These are phyloP conservation scores for Talaromyces amestolkiae DNA, from an alignment of 2,329 filamentous ascomycete genomes.

Conservation along the genomic window DNA sequence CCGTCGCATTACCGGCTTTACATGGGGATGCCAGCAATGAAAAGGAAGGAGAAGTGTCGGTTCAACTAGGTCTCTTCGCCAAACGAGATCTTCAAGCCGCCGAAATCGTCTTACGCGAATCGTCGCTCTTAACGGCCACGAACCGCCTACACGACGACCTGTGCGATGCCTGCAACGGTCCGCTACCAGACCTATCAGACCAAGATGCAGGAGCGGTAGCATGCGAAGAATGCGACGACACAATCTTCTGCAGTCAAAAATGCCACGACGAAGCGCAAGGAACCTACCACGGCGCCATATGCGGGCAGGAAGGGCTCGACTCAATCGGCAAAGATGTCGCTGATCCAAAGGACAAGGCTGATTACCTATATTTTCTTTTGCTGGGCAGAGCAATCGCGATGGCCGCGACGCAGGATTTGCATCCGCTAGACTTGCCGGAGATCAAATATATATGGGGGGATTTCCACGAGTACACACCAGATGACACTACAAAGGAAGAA, in stretches of 20 bases:
- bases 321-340: slow-evolving; percentile 59
- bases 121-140: slow-evolving; percentile 82
- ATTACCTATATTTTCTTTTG: slow-evolving; percentile 60
- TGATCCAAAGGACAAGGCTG: slow-evolving; percentile 56
- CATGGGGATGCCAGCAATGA: slow-evolving; percentile 34
- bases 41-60: slow-evolving; percentile 45
- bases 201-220: slow-evolving; percentile 36
- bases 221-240: slow-evolving; percentile 57
- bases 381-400: slow-evolving; percentile 60
- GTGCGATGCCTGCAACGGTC: slow-evolving; percentile 83
- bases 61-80: slow-evolving; percentile 87
- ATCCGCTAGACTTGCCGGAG: slow-evolving; percentile 60
- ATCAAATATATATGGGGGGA: slow-evolving; percentile 66
- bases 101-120: slow-evolving; percentile 75
- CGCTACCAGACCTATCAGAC: slow-evolving; percentile 59
- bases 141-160: slow-evolving; percentile 81
- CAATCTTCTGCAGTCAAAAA: slow-evolving; percentile 58
- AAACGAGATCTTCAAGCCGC: slow-evolving; percentile 74
- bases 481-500: slow-evolving; percentile 27
- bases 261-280: slow-evolving; percentile 57
- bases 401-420: slow-evolving; percentile 57
- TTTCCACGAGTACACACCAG: slow-evolving; percentile 43
- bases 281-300: slow-evolving; percentile 59
- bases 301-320: slow-evolving; percentile 54
- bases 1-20: slow-evolving; percentile 72